Conservation (phyloP, 192 early-diverging fungal genomes). For the Mortierella hygrophila region DNA sequence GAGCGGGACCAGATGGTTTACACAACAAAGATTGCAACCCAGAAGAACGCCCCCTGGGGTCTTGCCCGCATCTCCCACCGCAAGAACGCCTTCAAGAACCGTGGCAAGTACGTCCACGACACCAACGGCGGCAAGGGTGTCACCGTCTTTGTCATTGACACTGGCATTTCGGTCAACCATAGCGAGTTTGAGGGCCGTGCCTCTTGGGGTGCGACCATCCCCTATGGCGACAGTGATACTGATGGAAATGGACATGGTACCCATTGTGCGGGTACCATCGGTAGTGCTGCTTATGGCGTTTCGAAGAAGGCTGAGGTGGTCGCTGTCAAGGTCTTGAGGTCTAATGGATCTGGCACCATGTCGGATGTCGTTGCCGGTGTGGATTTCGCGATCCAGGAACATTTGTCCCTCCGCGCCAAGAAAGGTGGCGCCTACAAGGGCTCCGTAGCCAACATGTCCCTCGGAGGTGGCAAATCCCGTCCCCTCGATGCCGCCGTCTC, state of each 20-base stretch:
- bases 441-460: conserved; percentile 93
- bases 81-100: conserved; percentile 66
- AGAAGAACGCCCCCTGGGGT: conserved; percentile 89
- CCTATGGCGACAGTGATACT: conserved; percentile 68
- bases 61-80: conserved; percentile 87
- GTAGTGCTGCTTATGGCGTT: conserved; percentile 86
- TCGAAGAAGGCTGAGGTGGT: conserved; percentile 88
- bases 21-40: conserved; percentile 63
- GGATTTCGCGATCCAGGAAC: conserved; percentile 59
- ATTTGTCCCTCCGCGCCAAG: conserved; percentile 53
- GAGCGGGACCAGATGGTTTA: conserved; percentile 87
- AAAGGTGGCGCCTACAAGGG: conserved; percentile 77
- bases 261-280: conserved; percentile 93
- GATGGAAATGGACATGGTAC: conserved; percentile 89
- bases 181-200: conserved; percentile 95
- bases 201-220: conserved; percentile 82
- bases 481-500: conserved; percentile 84
- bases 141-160: conserved; percentile 96
- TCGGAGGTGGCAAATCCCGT: conserved; percentile 87
- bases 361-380: conserved; percentile 80
- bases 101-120: conserved; percentile 81
- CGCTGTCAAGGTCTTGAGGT: conserved; percentile 93
- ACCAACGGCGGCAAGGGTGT: conserved; percentile 82
- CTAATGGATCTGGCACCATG: conserved; percentile 85
- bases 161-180: conserved; percentile 87